These are phyloP conservation scores for Metschnikowia bowlesiae DNA, from an alignment of 805 yeast genomes.

Conservation along the genomic window DNA sequence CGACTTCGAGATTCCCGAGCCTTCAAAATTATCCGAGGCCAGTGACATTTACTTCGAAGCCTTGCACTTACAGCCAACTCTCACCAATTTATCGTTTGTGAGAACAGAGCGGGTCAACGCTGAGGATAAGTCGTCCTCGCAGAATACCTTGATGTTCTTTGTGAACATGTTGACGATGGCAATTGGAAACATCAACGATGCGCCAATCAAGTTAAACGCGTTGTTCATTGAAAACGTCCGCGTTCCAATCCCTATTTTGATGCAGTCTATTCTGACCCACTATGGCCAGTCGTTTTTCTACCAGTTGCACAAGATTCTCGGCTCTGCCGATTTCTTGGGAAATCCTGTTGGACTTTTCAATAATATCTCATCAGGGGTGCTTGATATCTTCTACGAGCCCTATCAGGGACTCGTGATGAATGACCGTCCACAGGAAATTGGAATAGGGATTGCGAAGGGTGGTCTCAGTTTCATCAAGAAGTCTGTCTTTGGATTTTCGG, in stretches of 20 bases:
- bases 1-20: conserved; percentile 64
- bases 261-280: conserved; percentile 72
- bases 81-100: conserved; percentile 83
- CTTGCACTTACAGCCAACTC: conserved; percentile 86
- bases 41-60: conserved; percentile 89
- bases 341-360: conserved; percentile 97
- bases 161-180: conserved; percentile 92
- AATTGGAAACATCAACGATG: conserved; percentile 93
- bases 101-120: conserved; percentile 76
- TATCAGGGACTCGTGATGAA: conserved; percentile 92
- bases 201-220: conserved; percentile 87
- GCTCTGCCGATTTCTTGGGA: conserved; percentile 94
- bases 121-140: conserved; percentile 58
- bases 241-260: conserved; percentile 72
- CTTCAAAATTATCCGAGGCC: conserved; percentile 49
- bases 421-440: conserved; percentile 93
- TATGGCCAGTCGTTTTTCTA: conserved; percentile 89
- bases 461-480: conserved; percentile 91
- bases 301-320: conserved; percentile 87
- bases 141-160: conserved; percentile 68
- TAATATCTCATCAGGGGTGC: conserved; percentile 87
- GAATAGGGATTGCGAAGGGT: conserved; percentile 94
- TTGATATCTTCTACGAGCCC: conserved; percentile 96
- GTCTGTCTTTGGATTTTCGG: conserved; percentile 91
- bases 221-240: conserved; percentile 83